Evolutionary conservation across 768 basidiomycete genomes (phyloP).

Genomic region (Mycena indigotica): DNA sequence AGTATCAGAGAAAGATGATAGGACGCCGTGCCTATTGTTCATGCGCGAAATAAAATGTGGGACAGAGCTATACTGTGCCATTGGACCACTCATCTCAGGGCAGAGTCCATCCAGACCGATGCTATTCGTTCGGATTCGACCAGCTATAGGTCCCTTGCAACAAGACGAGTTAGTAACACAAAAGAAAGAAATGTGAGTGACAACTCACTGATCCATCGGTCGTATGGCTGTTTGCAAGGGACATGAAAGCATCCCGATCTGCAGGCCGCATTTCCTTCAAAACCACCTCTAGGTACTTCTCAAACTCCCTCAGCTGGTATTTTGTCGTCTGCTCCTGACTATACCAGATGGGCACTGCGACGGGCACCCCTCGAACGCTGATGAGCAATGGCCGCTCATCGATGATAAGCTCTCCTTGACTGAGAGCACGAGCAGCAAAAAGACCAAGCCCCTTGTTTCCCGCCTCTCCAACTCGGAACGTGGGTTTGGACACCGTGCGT

Average conservation of each 20-base stretch:
- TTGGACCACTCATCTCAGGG: neutral
- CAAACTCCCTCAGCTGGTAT: neutral
- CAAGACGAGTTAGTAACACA: no score
- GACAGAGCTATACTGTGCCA: neutral
- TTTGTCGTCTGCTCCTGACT: conserved; percentile 9
- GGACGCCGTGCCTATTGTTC: neutral
- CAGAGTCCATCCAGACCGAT: neutral
- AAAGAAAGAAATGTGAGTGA: no score
- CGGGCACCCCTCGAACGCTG: neutral
- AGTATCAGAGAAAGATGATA: neutral
- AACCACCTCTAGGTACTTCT: neutral
- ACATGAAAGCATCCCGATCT: conserved; percentile 8
- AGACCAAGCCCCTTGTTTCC: conserved; percentile 18
- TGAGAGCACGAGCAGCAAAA: conserved; percentile 15
- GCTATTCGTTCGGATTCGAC: conserved; percentile 16
- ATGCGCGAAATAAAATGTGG: neutral
- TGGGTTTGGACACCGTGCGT: neutral
- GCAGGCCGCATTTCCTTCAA: neutral
- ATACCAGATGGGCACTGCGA: no score
- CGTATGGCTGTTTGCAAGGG: conserved; percentile 13
- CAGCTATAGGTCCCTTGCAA: conserved; percentile 1
- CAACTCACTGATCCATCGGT: no score
- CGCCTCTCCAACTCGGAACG: conserved; percentile 2
- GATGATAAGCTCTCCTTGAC: conserved; percentile 18
- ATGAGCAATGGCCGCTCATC: conserved; percentile 19